A percentile compares a stretch with the other conserved stretches of the same genome.
These are phyloP conservation scores for Choiromyces venosus DNA, from an alignment of 495 filamentous ascomycete species.

Conservation along the genomic window DNA sequence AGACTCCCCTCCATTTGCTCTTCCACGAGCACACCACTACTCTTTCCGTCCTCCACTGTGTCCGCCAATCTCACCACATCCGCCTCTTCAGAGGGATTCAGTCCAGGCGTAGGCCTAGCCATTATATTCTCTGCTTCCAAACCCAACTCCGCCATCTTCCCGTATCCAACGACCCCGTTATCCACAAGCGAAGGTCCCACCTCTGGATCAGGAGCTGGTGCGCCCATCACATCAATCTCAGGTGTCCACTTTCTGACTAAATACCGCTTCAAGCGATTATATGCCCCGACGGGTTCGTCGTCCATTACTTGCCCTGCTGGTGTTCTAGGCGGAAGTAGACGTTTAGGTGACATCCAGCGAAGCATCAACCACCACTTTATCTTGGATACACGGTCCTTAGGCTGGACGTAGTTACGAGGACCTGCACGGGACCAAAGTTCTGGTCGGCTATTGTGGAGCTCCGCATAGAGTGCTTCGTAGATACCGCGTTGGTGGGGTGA, in stretches of 20 bases:
- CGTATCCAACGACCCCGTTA: constrained; percentile 15
- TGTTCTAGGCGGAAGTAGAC: neutral
- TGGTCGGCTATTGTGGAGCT: constrained; percentile 48
- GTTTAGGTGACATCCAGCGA: constrained; percentile 44
- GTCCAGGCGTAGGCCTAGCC: constrained; percentile 26
- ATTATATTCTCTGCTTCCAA: constrained; percentile 35
- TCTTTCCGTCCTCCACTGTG: constrained; percentile 22
- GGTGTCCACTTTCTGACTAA: constrained; percentile 48
- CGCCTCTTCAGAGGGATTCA: constrained; percentile 7
- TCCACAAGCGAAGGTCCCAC: constrained; percentile 15
- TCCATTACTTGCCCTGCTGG: constrained; percentile 32
- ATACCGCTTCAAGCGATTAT: constrained; percentile 47
- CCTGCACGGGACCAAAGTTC: constrained; percentile 50
- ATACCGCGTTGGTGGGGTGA: constrained; percentile 50
- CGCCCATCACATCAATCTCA: constrained; percentile 30
- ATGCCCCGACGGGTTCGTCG: constrained; percentile 34
- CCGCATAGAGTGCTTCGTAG: constrained; percentile 50
- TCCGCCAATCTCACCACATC: constrained; percentile 11
- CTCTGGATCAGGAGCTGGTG: constrained; percentile 22
- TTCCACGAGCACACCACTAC: constrained; percentile 50
- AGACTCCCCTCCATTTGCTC: constrained; percentile 44
- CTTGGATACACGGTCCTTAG: constrained; percentile 37
- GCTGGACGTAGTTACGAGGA: constrained; percentile 45
- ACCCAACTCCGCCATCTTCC: constrained; percentile 23
- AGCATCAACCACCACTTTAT: constrained; percentile 50